Percentiles rank a stretch among this genome's conserved stretches.
phyloP scores from a whole-genome alignment of 495 filamentous ascomycete genomes.

The Aspergillus ostianus region DNA sequence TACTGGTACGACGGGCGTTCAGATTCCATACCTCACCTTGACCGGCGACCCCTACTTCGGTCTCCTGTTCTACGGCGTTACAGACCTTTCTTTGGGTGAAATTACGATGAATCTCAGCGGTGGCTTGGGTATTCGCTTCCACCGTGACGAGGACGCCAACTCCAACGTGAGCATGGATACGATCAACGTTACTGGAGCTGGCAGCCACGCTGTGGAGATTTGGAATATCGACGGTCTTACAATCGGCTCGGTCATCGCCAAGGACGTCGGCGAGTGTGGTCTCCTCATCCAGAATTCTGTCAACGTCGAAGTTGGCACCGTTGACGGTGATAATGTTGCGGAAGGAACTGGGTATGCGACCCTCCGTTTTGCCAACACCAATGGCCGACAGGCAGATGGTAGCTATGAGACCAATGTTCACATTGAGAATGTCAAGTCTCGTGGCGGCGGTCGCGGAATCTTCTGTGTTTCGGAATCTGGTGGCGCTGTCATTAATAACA shows the following conservation, averaged over 20 bases:
- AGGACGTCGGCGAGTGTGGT: constrained; percentile 17
- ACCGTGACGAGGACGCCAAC: constrained; percentile 17
- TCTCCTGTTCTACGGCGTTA: constrained; percentile 13
- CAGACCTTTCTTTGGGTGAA: constrained; percentile 10
- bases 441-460: constrained; percentile 15
- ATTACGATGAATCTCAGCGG: constrained; percentile 16
- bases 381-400: constrained; percentile 10
- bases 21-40: constrained; percentile 14
- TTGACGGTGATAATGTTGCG: constrained; percentile 16
- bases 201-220: constrained; percentile 17
- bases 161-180: constrained; percentile 14
- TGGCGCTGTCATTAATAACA: constrained; percentile 11
- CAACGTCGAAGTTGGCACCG: constrained; percentile 13
- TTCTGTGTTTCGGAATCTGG: constrained; percentile 17
- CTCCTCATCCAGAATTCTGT: constrained; percentile 13
- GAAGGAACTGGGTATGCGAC: constrained; percentile 14
- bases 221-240: constrained; percentile 21
- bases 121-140: constrained; percentile 17
- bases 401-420: constrained; percentile 14
- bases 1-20: constrained; percentile 1
- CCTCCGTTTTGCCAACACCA: constrained; percentile 15
- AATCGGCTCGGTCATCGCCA: constrained; percentile 12
- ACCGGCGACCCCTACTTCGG: constrained; percentile 17
- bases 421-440: constrained; percentile 11
- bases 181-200: constrained; percentile 13